Percentiles rank a stretch among this genome's conserved stretches.
These are phyloP conservation scores for Calocybe gangraenosa DNA, from an alignment of 768 basidiomycete species.

Conservation along the genomic window DNA sequence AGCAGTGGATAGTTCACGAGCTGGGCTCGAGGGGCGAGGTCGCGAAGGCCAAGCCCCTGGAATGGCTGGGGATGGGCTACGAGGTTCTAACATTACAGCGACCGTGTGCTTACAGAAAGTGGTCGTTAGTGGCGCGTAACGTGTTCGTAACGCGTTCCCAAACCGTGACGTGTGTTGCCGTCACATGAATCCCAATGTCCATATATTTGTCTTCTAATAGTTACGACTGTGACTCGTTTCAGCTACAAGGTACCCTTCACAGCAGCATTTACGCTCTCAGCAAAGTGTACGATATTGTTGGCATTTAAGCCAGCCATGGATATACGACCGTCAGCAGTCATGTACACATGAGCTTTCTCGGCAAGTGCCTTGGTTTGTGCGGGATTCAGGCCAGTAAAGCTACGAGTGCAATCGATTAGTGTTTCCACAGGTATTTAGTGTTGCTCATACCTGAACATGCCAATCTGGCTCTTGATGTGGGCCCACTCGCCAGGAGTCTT, in stretches of 20 bases:
- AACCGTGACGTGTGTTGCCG: slow-evolving; percentile 2
- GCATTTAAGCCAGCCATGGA: slow-evolving; percentile 91
- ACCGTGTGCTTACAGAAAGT: too few species aligned
- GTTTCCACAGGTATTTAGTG: neutral
- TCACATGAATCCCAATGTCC: too few species aligned
- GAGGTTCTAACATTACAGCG: slow-evolving; percentile 10
- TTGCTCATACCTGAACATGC: slow-evolving; percentile 93
- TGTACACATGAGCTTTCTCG: slow-evolving; percentile 87
- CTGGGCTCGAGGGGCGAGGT: slow-evolving; percentile 9
- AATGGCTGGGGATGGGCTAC: slow-evolving; percentile 27
- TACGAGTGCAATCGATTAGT: slow-evolving; percentile 21
- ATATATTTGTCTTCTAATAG: too few species aligned
- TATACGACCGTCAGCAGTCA: slow-evolving; percentile 92
- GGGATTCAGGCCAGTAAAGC: slow-evolving; percentile 83
- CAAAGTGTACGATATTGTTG: slow-evolving; percentile 86
- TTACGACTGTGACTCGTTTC: neutral
- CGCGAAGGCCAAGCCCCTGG: slow-evolving; percentile 44
- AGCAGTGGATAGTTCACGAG: slow-evolving; percentile 18
- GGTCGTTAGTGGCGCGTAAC: neutral
- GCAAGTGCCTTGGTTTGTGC: slow-evolving; percentile 80
- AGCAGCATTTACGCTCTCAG: slow-evolving; percentile 77
- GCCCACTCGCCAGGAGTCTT: slow-evolving; percentile 94
- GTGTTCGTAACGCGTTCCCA: slow-evolving; percentile 7
- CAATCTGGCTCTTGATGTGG: slow-evolving; percentile 93
- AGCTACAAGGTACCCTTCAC: slow-evolving; percentile 71